Conservation (phyloP, 2,329 filamentous ascomycete species). For the Capronia epimyces region DNA sequence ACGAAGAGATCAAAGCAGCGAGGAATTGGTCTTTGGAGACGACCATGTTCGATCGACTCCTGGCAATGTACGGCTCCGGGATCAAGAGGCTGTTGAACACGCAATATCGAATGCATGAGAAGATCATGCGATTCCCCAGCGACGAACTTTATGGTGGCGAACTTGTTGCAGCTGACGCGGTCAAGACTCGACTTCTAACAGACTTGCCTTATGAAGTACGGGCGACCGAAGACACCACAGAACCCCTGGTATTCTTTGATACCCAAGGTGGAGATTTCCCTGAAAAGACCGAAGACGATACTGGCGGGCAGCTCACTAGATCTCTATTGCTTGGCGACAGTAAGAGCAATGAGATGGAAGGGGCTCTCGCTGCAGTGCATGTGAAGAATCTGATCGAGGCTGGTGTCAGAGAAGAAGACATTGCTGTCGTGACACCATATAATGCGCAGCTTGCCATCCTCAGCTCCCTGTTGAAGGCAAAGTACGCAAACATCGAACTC, state of each 20-base stretch:
- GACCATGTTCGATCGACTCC: slow-evolving; percentile 87
- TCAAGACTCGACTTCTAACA: slow-evolving; percentile 67
- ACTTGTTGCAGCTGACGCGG: slow-evolving; percentile 72
- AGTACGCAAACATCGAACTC: slow-evolving; percentile 80
- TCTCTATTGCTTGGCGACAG: slow-evolving; percentile 61
- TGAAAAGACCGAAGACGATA: slow-evolving; percentile 72
- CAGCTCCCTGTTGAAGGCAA: slow-evolving; percentile 68
- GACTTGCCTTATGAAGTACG: slow-evolving; percentile 72
- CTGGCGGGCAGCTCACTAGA: slow-evolving; percentile 46
- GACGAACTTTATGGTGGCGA: slow-evolving; percentile 77
- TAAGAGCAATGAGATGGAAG: slow-evolving; percentile 91
- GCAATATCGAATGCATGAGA: slow-evolving; percentile 96
- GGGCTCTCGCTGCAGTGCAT: slow-evolving; percentile 70
- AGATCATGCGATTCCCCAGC: slow-evolving; percentile 92
- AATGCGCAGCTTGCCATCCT: slow-evolving; percentile 85
- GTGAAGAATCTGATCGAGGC: slow-evolving; percentile 69
- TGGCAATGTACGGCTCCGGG: slow-evolving; percentile 69
- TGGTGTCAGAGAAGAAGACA: slow-evolving; percentile 74
- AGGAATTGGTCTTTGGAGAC: slow-evolving; percentile 65
- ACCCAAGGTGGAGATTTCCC: slow-evolving; percentile 92
- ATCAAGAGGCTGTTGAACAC: slow-evolving; percentile 95
- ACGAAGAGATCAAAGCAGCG: slow-evolving; percentile 30
- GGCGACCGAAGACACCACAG: slow-evolving; percentile 77
- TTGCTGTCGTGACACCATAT: slow-evolving; percentile 92
- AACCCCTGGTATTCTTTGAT: slow-evolving; percentile 89